Base-by-base conservation (phyloP, 129 eudicot species). In the carrot (Daucus carota) region DNA sequence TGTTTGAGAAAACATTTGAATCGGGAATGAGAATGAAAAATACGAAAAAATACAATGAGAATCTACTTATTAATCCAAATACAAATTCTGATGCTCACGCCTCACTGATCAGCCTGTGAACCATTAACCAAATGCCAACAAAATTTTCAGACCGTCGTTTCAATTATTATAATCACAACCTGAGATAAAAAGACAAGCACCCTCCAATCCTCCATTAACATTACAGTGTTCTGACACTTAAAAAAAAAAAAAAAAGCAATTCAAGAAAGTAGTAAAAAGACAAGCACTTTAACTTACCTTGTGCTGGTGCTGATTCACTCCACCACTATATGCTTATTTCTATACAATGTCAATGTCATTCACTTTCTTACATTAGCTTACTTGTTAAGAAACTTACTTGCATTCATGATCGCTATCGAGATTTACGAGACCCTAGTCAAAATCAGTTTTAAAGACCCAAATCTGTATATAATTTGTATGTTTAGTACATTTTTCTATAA, bases 341-440 rank as follows among this genome's bases (percentile, higher is more conserved):
- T 2, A n/a, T 57, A 57, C 65, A n/a, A n/a, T 57, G 63, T 54
- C 62, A n/a, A 24, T 57, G 13, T 57, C 65, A 57, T n/a, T 57
- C 16, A 57, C 65, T 57, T 57, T 57, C 32, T 57, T 57, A 10
- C 65, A n/a, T 57, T 57, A 57, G 65, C 65, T 57, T 57, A 9
- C 65, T 57, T 57, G 65, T 57, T 57, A 57, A 57, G 65, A 24
- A 57, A 57, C 65, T 54, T 54, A 54, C 63, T 57, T 57, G 65
- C 65, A 57, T 57, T 57, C 65, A n/a, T n/a, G n/a, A n/a, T n/a
- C n/a, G n/a, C n/a, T n/a, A n/a, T n/a, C n/a, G n/a, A n/a, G n/a
- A n/a, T n/a, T n/a, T n/a, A n/a, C n/a, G n/a, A n/a, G n/a, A n/a
- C n/a, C n/a, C n/a, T n/a, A n/a, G n/a, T n/a, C n/a, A n/a, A n/a